Conservation (phyloP, 2,329 filamentous ascomycete species). For the Fusarium sp. region DNA sequence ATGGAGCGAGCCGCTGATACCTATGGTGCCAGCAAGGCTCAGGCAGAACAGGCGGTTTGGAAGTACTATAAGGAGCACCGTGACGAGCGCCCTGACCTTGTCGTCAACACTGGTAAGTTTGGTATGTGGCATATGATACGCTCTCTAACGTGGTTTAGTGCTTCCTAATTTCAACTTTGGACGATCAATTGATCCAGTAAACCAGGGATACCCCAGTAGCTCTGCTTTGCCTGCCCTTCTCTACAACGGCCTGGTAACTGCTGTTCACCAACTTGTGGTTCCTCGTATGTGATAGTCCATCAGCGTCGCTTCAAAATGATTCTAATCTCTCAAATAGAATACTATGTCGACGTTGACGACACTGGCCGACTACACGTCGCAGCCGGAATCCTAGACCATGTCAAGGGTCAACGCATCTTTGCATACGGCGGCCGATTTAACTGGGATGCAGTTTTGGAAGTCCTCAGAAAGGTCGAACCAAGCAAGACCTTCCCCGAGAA, state of each 20-base stretch:
- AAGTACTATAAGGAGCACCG: constrained; percentile 46
- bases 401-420: constrained; percentile 65
- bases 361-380: constrained; percentile 64
- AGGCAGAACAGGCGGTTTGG: constrained; percentile 54
- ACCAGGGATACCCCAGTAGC: constrained; percentile 42
- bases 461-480: constrained; percentile 42
- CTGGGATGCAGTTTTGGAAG: constrained; percentile 56
- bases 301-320: rapidly evolving
- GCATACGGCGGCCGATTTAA: constrained; percentile 62
- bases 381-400: constrained; percentile 59
- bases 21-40: constrained; percentile 55
- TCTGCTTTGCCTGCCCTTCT: constrained; percentile 32
- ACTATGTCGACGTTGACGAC: constrained; percentile 62
- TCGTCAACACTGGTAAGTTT: constrained; percentile 41
- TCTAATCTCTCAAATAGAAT: constrained; percentile 47
- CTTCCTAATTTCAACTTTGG: constrained; percentile 48
- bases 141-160: constrained; percentile 10
- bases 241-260: constrained; percentile 32
- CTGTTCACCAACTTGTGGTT: neutral
- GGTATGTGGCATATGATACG: rapidly evolving
- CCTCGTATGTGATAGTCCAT: neutral
- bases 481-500: constrained; percentile 38
- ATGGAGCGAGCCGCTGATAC: constrained; percentile 43
- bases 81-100: constrained; percentile 42
- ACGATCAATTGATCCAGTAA: constrained; percentile 23